phyloP scores from a whole-genome alignment of 2,329 filamentous ascomycete genomes.

The Tolypocladium nubicola region DNA sequence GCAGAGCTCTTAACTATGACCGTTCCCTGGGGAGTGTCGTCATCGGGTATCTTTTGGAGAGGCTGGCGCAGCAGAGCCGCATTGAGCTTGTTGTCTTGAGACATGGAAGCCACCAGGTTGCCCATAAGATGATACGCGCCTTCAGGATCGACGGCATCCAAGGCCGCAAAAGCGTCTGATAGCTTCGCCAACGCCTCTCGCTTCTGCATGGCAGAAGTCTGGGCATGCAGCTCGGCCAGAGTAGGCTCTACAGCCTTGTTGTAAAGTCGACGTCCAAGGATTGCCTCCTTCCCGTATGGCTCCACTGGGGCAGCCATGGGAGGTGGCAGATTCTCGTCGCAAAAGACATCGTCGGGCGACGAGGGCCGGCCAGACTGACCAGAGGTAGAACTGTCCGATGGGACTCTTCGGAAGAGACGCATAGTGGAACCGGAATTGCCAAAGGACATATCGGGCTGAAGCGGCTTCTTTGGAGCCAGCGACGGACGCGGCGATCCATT shows the following conservation, averaged over 20 bases:
- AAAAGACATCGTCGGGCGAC: constrained; percentile 30
- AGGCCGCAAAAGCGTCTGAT: constrained; percentile 72
- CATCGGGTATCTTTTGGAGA: constrained; percentile 27
- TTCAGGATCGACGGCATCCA: constrained; percentile 84
- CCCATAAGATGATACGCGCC: constrained; percentile 79
- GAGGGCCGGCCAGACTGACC: constrained; percentile 24
- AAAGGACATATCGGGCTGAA: constrained; percentile 85
- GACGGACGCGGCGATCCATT: constrained; percentile 32
- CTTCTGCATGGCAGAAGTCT: constrained; percentile 56
- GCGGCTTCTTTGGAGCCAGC: constrained; percentile 56
- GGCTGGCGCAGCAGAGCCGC: constrained; percentile 33
- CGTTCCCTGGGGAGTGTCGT: constrained; percentile 41
- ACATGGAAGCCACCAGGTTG: constrained; percentile 62
- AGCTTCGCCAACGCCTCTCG: constrained; percentile 75
- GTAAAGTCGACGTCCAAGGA: constrained; percentile 73
- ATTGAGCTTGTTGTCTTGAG: constrained; percentile 56
- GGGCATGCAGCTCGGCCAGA: constrained; percentile 78
- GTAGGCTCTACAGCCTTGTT: constrained; percentile 71
- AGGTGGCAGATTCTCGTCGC: constrained; percentile 56
- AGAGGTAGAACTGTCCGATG: constrained; percentile 52
- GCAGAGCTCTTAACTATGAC: constrained; percentile 45
- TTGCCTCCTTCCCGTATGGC: constrained; percentile 65
- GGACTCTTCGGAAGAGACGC: constrained; percentile 78
- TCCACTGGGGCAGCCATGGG: constrained; percentile 34
- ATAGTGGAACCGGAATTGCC: constrained; percentile 90